Conservation (phyloP, 768 basidiomycete genomes). For the Porpolomopsis calyptriformis region DNA sequence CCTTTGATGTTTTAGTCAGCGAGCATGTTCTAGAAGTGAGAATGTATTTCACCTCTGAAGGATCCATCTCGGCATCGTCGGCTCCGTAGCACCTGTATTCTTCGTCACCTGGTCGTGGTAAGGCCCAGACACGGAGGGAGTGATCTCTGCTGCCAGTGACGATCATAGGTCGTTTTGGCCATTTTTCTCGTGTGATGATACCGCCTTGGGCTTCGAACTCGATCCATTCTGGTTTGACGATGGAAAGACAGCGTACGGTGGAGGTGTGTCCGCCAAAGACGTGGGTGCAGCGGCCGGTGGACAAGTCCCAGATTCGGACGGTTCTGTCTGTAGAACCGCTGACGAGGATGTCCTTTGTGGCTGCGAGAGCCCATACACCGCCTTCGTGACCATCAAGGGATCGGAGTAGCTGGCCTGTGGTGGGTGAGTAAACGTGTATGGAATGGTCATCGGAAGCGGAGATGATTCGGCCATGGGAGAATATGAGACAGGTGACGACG, state of each 20-base stretch:
- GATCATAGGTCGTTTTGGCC: slow-evolving; percentile 56
- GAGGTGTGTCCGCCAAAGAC: slow-evolving; percentile 94
- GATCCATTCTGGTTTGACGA: slow-evolving; percentile 87
- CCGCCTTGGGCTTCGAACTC: slow-evolving; percentile 60
- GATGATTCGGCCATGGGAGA: slow-evolving; percentile 91
- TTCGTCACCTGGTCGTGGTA: slow-evolving; percentile 55
- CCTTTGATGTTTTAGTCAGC: slow-evolving; percentile 26
- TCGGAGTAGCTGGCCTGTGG: slow-evolving; percentile 62
- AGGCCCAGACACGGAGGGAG: slow-evolving; percentile 49
- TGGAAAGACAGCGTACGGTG: slow-evolving; percentile 91
- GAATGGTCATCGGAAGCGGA: slow-evolving; percentile 96
- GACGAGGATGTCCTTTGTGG: slow-evolving; percentile 78
- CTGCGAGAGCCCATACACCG: slow-evolving; percentile 94
- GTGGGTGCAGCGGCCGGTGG: slow-evolving; percentile 74
- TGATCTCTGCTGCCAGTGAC: slow-evolving; percentile 69
- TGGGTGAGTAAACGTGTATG: slow-evolving; percentile 89
- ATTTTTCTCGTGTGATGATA: slow-evolving; percentile 55
- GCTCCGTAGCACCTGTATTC: slow-evolving; percentile 60
- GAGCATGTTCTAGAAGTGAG: not conserved
- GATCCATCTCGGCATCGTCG: slow-evolving; percentile 51
- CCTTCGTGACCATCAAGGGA: slow-evolving; percentile 87
- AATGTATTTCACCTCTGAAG: slow-evolving; percentile 25
- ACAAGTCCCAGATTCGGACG: slow-evolving; percentile 83
- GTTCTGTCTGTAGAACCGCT: slow-evolving; percentile 92
- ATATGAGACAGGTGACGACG: slow-evolving; percentile 92